Conservation (phyloP, 179 eudicot species). For the Beta lomatogona region DNA sequence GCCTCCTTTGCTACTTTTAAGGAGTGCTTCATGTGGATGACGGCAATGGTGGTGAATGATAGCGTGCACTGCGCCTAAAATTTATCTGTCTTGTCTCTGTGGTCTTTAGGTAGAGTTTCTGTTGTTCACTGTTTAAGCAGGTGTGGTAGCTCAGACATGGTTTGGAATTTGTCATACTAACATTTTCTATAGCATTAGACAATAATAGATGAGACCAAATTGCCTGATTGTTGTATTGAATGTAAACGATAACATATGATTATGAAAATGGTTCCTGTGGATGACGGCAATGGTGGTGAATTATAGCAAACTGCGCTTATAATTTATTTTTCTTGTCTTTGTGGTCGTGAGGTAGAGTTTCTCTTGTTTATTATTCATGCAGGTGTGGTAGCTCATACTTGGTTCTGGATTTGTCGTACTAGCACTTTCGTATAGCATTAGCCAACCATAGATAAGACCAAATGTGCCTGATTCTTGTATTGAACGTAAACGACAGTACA, state of each 20-base stretch:
- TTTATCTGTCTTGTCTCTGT: too few relatives aligned
- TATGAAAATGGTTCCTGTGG: too few relatives aligned
- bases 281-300: too few relatives aligned
- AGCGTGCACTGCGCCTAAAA: neutral
- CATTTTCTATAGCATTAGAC: too few relatives aligned
- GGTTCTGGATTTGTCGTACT: neutral
- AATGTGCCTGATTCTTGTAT: neutral
- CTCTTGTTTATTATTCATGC: neutral
- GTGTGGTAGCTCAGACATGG: too few relatives aligned
- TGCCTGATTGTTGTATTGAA: too few relatives aligned
- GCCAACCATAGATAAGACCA: neutral
- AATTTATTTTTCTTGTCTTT: neutral
- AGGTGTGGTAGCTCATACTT: neutral
- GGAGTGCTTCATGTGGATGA: neutral
- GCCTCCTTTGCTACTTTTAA: neutral
- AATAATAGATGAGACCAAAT: too few relatives aligned
- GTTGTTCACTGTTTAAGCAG: too few relatives aligned
- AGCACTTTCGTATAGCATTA: neutral
- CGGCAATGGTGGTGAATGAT: neutral
- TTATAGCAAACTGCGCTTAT: too few relatives aligned
- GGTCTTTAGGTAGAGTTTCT: too few relatives aligned
- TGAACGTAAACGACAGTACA: neutral
- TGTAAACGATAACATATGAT: too few relatives aligned
- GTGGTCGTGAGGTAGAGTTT: neutral
- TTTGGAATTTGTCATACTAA: too few relatives aligned